phyloP scores from a whole-genome alignment of 257 asterid species.

The Perilla frutescens region DNA sequence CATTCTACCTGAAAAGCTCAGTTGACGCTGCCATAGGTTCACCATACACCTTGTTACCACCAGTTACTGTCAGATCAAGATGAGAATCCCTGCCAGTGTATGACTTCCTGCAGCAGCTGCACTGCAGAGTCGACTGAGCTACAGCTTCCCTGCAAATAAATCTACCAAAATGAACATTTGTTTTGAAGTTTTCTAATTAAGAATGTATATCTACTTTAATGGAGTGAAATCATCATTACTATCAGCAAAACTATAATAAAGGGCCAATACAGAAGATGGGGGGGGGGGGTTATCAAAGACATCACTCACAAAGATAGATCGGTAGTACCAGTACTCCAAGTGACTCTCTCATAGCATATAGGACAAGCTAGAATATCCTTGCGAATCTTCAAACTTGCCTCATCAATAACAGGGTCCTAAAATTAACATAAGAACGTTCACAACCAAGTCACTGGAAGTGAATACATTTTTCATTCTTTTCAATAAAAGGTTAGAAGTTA shows the following conservation, averaged over 20 bases:
- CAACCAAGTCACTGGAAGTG: neutral
- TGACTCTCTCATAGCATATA: slow-evolving; percentile 62
- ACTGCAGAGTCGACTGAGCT: slow-evolving; percentile 51
- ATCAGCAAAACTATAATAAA: neutral
- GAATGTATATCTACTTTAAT: slow-evolving; percentile 5
- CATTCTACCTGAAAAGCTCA: slow-evolving; percentile 71
- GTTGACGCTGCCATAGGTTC: slow-evolving; percentile 73
- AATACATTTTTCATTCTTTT: neutral
- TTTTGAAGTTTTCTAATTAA: neutral
- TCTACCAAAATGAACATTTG: slow-evolving; percentile 2
- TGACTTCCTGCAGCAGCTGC: slow-evolving; percentile 66
- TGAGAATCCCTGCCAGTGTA: slow-evolving; percentile 65
- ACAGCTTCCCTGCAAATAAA: slow-evolving; percentile 58
- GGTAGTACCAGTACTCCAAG: slow-evolving; percentile 42
- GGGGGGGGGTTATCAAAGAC: neutral
- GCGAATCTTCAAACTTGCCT: slow-evolving; percentile 47
- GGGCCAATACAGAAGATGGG: neutral
- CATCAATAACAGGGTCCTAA: slow-evolving; percentile 59
- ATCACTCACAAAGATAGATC: slow-evolving; percentile 59
- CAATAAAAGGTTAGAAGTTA: neutral
- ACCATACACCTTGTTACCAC: slow-evolving; percentile 69
- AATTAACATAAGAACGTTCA: slow-evolving; percentile 24
- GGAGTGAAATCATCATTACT: neutral
- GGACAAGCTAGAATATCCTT: slow-evolving; percentile 76
- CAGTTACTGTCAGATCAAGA: slow-evolving; percentile 68